phyloP scores from a whole-genome alignment of 371 early-diverging fungal species.

The Synchytrium microbalum region DNA sequence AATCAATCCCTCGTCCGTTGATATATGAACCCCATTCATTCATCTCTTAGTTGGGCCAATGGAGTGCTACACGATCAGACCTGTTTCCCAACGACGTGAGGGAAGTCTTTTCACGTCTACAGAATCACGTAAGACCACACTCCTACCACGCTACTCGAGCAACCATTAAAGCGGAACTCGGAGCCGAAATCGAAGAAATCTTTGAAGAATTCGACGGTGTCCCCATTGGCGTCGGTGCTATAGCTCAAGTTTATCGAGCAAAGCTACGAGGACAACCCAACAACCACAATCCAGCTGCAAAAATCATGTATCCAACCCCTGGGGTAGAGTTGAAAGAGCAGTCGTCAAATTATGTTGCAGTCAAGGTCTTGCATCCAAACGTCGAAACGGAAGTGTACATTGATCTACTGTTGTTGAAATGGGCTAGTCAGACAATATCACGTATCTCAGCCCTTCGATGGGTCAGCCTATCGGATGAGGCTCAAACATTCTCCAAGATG shows the following conservation, averaged over 20 bases:
- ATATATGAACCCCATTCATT: background rate
- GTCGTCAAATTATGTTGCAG: conserved; percentile 37
- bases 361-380: conserved; percentile 90
- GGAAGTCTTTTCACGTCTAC: conserved; percentile 65
- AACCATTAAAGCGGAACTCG: conserved; percentile 56
- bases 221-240: conserved; percentile 90
- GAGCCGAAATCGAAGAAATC: conserved; percentile 55
- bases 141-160: conserved; percentile 55
- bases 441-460: conserved; percentile 69
- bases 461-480: conserved; percentile 83
- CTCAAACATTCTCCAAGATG: conserved; percentile 78
- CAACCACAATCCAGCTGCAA: no score
- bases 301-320: background rate
- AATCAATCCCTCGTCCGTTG: conserved; percentile 8
- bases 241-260: conserved; percentile 72
- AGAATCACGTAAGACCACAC: conserved; percentile 74
- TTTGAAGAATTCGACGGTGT: conserved; percentile 65
- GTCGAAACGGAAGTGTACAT: conserved; percentile 57
- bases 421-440: conserved; percentile 57
- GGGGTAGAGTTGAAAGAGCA: background rate
- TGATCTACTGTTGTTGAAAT: conserved; percentile 73
- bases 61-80: conserved; percentile 90
- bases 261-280: conserved; percentile 26
- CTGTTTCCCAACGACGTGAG: conserved; percentile 78
- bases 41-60: conserved; percentile 73